Base-by-base conservation (phyloP, 2,329 filamentous ascomycete species). In the Colletotrichum lindemuthianum region DNA sequence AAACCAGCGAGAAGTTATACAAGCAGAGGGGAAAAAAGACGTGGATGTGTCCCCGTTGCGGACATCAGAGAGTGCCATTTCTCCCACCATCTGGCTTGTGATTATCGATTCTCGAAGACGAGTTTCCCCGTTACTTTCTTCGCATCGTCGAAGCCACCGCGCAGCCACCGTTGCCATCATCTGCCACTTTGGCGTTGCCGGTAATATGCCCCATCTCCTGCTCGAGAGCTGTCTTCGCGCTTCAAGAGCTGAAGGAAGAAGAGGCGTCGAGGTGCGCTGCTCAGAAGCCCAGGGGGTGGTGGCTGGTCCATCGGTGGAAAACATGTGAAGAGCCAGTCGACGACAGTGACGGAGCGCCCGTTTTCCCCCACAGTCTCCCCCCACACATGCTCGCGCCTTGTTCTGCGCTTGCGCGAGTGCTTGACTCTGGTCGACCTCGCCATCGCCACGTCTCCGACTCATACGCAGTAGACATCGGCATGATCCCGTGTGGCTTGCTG, bases 271-370 rank as follows among this genome's bases (percentile, higher is more conserved):
- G 24, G 24, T 24, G 24, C 24, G 24, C 24, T 24, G 24, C 24
- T 3, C 24, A 24, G 24, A 24, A 24, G 32, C 24, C 41, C 49
- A 49, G 49, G 60, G 48, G n/a, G n/a, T n/a, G n/a, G 39, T 48
- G 56, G 32, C 48, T 34, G 56, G 56, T 41, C 36, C n/a, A 47
- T 34, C 8, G 45, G 61, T 60, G 57, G 61, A 47, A 57, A 61
- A 59, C 58, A 65, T 60, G 61, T 65, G 50, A 65, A 56, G 58
- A 60, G 39, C 24, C 39, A 56, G 50, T 58, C 40, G 36, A 48
- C 40, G 51, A 65, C 59, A 12, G 13, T 51, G 57, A 65, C 57
- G 60, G 61, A 39, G 36, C 33, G 51, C 36, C 51, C 58, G 45
- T 65, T 61, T 61, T 61, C 32, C 16, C 39, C 13, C 45, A 44